Evolutionary conservation across 495 filamentous ascomycete genomes (phyloP).

Genomic region (Bathelium albidoporum): DNA sequence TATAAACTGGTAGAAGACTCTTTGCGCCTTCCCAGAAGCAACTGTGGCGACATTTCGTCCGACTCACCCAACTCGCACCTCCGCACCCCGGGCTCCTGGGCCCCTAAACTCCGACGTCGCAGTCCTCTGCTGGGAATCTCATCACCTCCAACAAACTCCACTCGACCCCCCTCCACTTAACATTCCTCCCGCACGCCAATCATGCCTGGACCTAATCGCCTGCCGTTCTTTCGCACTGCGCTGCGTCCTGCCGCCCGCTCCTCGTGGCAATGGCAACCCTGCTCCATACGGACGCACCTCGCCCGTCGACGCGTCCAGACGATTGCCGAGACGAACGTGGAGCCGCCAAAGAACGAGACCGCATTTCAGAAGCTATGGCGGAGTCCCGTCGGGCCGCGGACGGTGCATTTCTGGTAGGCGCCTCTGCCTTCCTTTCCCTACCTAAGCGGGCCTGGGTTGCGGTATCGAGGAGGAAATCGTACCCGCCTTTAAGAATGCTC

Average conservation of each 20-base stretch:
- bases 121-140: not conserved
- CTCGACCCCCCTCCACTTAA: not conserved
- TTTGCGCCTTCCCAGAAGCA: no score
- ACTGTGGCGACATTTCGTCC: not conserved
- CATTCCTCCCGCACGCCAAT: not conserved
- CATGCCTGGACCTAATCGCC: not conserved
- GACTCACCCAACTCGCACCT: not conserved
- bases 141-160: not conserved
- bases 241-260: not conserved
- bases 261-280: not conserved
- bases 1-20: no score
- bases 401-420: slow-evolving; percentile 99
- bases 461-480: not conserved
- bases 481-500: not conserved
- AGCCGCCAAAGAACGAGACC: slow-evolving; percentile 32
- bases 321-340: not conserved
- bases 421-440: slow-evolving; percentile 19
- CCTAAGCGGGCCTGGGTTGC: slow-evolving; percentile 4
- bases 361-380: slow-evolving; percentile 69
- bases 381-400: slow-evolving; percentile 81
- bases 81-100: not conserved
- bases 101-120: not conserved
- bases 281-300: not conserved
- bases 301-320: not conserved
- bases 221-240: not conserved